Conservation (phyloP, 192 early-diverging fungal species). For the Coemansia asiatica region DNA sequence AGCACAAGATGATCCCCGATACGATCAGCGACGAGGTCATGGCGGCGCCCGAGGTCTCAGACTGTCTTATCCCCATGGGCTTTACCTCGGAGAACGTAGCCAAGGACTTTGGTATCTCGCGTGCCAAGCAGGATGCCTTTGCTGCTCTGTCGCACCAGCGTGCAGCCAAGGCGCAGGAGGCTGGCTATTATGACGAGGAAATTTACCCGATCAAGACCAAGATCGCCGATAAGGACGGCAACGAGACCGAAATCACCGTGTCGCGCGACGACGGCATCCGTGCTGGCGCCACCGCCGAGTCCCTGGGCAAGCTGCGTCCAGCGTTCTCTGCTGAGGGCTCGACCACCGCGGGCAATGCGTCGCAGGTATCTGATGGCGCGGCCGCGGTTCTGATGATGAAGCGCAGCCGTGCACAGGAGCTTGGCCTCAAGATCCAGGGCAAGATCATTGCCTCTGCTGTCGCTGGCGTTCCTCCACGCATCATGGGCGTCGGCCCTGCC, state of each 20-base stretch:
- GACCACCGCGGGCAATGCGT: conserved; percentile 94
- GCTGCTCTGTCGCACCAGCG: conserved; percentile 81
- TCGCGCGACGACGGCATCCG: conserved; percentile 92
- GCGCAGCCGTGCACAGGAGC: conserved; percentile 84
- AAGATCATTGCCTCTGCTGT: conserved; percentile 84
- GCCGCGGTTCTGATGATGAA: conserved; percentile 95
- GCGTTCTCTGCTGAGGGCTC: conserved; percentile 84
- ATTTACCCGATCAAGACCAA: conserved; percentile 79
- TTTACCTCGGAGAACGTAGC: conserved; percentile 98
- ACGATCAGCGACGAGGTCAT: conserved; percentile 74
- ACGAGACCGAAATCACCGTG: conserved; percentile 68
- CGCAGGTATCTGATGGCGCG: conserved; percentile 97
- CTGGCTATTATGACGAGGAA: conserved; percentile 88
- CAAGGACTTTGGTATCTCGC: conserved; percentile 77
- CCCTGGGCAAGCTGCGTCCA: conserved; percentile 78
- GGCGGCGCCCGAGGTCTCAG: conserved; percentile 68
- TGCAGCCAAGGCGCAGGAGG: conserved; percentile 84
- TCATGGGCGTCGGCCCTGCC: conserved; percentile 98
- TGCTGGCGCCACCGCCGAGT: conserved; percentile 70
- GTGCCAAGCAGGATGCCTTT: conserved; percentile 89
- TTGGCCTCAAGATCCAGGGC: conserved; percentile 81
- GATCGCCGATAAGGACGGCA: conserved; percentile 79
- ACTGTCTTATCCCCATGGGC: conserved; percentile 88
- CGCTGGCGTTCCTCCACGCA: conserved; percentile 86
- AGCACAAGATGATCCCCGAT: conserved; percentile 68